Percentiles rank a stretch among this genome's conserved stretches.
Evolutionary conservation across 2,329 filamentous ascomycete species (phyloP).

Genomic region (Cladorrhinum sp.): DNA sequence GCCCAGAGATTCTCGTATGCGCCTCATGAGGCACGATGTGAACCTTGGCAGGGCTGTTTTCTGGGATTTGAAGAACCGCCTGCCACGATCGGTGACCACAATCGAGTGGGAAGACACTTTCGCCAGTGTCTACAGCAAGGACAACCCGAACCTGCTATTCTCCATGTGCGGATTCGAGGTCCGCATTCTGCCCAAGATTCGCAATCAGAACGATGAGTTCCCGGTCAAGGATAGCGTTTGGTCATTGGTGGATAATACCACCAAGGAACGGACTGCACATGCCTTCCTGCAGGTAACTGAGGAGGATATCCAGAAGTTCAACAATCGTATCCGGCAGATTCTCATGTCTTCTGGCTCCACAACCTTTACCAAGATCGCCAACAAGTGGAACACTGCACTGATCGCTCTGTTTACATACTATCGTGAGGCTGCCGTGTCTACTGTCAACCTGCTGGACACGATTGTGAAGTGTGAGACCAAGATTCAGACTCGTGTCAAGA

Average conservation of each 20-base stretch:
- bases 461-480: conserved; percentile 99
- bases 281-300: conserved; percentile 97
- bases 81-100: conserved; percentile 91
- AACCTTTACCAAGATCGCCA: conserved; percentile 99
- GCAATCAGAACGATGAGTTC: conserved; percentile 95
- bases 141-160: conserved; percentile 95
- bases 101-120: conserved; percentile 99
- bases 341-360: conserved; percentile 99
- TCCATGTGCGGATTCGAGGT: conserved; percentile 99
- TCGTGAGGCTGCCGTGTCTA: conserved; percentile 93
- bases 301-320: conserved; percentile 98
- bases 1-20: conserved; percentile 96
- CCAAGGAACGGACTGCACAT: conserved; percentile 94
- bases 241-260: conserved; percentile 94
- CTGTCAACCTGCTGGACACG: conserved; percentile 87
- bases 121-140: conserved; percentile 93
- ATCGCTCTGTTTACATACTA: conserved; percentile 99
- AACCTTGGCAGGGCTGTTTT: conserved; percentile 96
- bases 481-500: conserved; percentile 98
- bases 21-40: conserved; percentile 97
- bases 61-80: conserved; percentile 96
- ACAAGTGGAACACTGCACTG: conserved; percentile 98
- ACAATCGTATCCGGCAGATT: conserved; percentile 97
- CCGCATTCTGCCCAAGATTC: conserved; percentile 88
- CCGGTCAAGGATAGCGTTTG: conserved; percentile 97